Conservation (phyloP, 305 asterid species). For the Nicotiana rustica region DNA sequence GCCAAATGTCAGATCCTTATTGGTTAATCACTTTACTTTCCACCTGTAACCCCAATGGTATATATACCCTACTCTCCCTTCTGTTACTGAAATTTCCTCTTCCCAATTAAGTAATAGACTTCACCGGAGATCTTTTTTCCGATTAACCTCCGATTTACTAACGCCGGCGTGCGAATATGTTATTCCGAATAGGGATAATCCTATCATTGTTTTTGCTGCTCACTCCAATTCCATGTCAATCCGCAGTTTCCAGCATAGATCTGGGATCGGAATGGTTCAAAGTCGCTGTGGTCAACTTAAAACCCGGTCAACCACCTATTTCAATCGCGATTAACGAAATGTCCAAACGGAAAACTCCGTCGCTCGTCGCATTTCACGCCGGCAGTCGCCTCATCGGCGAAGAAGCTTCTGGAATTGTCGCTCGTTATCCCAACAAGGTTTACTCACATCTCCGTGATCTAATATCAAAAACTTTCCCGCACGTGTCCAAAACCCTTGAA, state of each 20-base stretch:
- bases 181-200: constrained; percentile 50
- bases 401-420: constrained; percentile 81
- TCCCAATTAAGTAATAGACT: not conserved
- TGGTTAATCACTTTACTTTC: constrained; percentile 48
- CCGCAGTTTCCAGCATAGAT: constrained; percentile 98
- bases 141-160: constrained; percentile 27
- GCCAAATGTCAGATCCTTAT: constrained; percentile 49
- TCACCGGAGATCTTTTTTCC: constrained; percentile 34
- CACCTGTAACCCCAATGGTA: constrained; percentile 47
- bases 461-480: constrained; percentile 66
- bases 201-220: constrained; percentile 46
- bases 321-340: constrained; percentile 94
- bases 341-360: constrained; percentile 95
- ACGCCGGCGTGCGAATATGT: constrained; percentile 47
- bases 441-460: constrained; percentile 73
- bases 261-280: constrained; percentile 97
- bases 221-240: constrained; percentile 55
- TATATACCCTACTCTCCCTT: constrained; percentile 39
- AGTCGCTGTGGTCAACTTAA: constrained; percentile 93
- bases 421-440: constrained; percentile 87
- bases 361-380: constrained; percentile 80
- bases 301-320: constrained; percentile 94
- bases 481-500: constrained; percentile 44
- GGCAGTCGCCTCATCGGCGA: constrained; percentile 87
- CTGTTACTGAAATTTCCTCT: not conserved